Evolutionary conservation across 257 asterid species (phyloP).

Genomic region (Solanum sparsipilum): DNA sequence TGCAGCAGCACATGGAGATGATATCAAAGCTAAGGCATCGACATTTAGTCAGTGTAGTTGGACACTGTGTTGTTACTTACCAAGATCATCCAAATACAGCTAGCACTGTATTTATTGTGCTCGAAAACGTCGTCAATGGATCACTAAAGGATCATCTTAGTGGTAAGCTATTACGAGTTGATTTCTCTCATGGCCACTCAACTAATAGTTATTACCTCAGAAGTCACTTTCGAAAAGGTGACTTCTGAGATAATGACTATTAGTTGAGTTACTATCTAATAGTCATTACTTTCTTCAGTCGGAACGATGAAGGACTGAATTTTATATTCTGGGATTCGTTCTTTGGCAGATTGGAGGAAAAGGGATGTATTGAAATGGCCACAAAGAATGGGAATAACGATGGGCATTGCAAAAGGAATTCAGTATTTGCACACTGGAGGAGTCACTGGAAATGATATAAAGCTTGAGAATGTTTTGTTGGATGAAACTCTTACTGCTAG

Average conservation of each 20-base stretch:
- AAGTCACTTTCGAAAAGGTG: not conserved
- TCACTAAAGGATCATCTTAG: slow-evolving; percentile 66
- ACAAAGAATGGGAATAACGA: slow-evolving; percentile 68
- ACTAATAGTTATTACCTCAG: not conserved
- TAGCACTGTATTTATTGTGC: slow-evolving; percentile 68
- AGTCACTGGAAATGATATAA: slow-evolving; percentile 62
- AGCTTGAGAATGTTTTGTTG: slow-evolving; percentile 58
- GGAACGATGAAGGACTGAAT: not conserved
- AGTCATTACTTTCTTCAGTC: not conserved
- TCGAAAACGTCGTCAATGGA: slow-evolving; percentile 63
- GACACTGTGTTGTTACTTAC: slow-evolving; percentile 82
- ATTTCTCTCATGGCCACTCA: not conserved
- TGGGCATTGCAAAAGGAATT: slow-evolving; percentile 82
- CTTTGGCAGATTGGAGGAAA: slow-evolving; percentile 69
- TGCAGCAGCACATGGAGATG: slow-evolving; percentile 89
- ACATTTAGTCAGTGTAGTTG: slow-evolving; percentile 81
- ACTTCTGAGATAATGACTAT: not conserved
- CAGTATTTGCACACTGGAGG: slow-evolving; percentile 82
- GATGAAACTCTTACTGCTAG: slow-evolving; percentile 70
- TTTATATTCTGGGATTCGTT: not conserved
- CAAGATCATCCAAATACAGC: slow-evolving; percentile 84
- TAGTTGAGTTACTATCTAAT: not conserved
- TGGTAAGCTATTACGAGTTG: slow-evolving; percentile 25
- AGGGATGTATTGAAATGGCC: slow-evolving; percentile 90
- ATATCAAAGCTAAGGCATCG: slow-evolving; percentile 88